A percentile compares a stretch with the other conserved stretches of the same genome.
Evolutionary conservation across 805 yeast genomes (phyloP).

Genomic region (Debaryomyces maramus): DNA sequence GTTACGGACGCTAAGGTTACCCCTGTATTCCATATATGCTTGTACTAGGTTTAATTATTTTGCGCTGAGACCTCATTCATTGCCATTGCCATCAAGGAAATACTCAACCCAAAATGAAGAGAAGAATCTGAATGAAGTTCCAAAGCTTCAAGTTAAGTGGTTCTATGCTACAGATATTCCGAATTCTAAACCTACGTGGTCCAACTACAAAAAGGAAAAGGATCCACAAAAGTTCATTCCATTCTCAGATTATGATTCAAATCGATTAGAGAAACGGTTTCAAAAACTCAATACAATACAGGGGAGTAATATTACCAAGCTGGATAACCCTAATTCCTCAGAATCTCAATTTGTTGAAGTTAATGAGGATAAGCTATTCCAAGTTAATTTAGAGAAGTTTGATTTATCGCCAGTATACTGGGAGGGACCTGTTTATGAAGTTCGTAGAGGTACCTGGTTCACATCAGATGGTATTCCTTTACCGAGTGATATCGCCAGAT

Average conservation of each 20-base stretch:
- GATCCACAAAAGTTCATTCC: conserved; percentile 63
- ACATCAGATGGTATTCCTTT: conserved; percentile 57
- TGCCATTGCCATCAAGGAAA: no score
- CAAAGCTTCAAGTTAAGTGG: conserved; percentile 50
- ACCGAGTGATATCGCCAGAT: conserved; percentile 46
- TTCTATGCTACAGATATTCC: conserved; percentile 84
- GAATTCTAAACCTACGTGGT: conserved; percentile 60
- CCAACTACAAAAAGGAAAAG: conserved; percentile 49
- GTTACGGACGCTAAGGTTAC: background rate
- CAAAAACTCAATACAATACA: conserved; percentile 16
- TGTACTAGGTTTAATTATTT: background rate
- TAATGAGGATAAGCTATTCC: conserved; percentile 76
- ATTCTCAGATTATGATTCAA: conserved; percentile 64
- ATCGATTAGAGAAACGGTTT: conserved; percentile 55
- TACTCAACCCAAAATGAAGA: no score
- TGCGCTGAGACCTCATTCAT: no score
- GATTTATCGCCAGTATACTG: conserved; percentile 73
- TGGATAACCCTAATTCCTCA: background rate
- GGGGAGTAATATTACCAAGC: background rate
- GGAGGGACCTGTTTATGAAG: conserved; percentile 84
- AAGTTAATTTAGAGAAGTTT: conserved; percentile 60
- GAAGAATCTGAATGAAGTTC: conserved; percentile 5
- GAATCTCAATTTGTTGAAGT: conserved; percentile 49
- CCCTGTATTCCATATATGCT: background rate
- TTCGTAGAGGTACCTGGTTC: conserved; percentile 87